Conservation (phyloP, 768 basidiomycete species). For the Leccinum aurantiacum region DNA sequence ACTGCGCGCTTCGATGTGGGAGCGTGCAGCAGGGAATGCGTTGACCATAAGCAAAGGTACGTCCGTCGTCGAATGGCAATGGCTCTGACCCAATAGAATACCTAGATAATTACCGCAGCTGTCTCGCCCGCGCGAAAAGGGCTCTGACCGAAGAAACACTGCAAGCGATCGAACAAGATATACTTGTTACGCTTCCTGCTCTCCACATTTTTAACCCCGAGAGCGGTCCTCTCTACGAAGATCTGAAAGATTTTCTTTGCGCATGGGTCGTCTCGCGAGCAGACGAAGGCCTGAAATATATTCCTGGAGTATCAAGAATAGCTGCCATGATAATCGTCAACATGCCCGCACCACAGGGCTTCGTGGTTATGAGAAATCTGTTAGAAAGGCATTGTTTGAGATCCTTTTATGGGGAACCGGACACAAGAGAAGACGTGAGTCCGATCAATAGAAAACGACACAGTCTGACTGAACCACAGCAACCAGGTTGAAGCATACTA, state of each 20-base stretch:
- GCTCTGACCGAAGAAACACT: conserved; percentile 59
- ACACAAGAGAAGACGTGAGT: conserved; percentile 77
- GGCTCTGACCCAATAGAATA: background rate
- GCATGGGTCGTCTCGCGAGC: conserved; percentile 88
- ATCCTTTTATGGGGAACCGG: conserved; percentile 76
- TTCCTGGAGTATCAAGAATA: conserved; percentile 63
- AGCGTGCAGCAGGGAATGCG: conserved; percentile 79
- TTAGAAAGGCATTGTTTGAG: conserved; percentile 83
- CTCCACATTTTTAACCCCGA: conserved; percentile 79
- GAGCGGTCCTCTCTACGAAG: conserved; percentile 76
- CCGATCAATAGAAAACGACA: conserved; percentile 13
- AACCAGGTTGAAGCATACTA: conserved; percentile 86
- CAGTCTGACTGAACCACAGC: conserved; percentile 28
- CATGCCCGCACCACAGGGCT: conserved; percentile 72
- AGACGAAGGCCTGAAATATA: conserved; percentile 81
- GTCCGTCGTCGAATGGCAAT: conserved; percentile 5
- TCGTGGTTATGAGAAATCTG: conserved; percentile 82
- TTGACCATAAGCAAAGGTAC: conserved; percentile 81
- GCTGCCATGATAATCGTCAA: conserved; percentile 88
- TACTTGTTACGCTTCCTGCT: conserved; percentile 67
- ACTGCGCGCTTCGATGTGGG: conserved; percentile 79
- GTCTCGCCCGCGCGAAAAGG: conserved; percentile 71
- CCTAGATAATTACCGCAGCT: conserved; percentile 66
- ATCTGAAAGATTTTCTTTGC: conserved; percentile 78
- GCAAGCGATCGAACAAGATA: conserved; percentile 70